Evolutionary conservation across 768 basidiomycete species (phyloP), one percentile per base, ranked within the genome.

Genomic region (Trametopsis cervina): DNA sequence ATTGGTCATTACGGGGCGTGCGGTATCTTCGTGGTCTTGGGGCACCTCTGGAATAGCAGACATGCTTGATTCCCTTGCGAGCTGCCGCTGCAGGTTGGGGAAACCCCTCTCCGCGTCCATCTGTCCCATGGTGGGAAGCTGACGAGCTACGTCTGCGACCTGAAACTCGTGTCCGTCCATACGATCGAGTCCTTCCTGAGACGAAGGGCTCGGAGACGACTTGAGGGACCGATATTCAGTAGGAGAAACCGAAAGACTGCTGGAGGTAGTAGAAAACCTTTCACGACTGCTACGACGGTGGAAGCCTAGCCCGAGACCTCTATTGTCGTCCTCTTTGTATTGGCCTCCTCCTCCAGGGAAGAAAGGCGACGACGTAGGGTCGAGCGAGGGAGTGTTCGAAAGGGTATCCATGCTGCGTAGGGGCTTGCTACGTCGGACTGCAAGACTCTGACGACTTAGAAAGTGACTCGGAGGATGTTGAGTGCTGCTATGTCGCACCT

Each of bases 281-380:
- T 60, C 69, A 49, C 68, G 74, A 60, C 69, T 69, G 52, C 68
- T 62, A 55, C 72, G 71, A 62, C 72, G 73, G 42, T 65, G 64
- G 57, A 77, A 75, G 46, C 67, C 66, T 38, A 76, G 63, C 50
- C 67, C 68, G 57, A 62, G 65, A 42, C 64, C 60, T 47, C 47
- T 55, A 40, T 42, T 49, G 41, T 66, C 69, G 46, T 82, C 81
- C 50, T 83, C 80, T 48, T 81, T 81, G 57, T 61, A 69, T 55
- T 71, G 60, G 54, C 80, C 79, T 56, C 78, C 58, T 59, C 71
- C 75, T 46, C 83, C 84, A 52, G 88, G 88, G 64, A 88, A 88
- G 76, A 90, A 90, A 43, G 88, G 88, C 63, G 81, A 81, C 50
- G 87, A 90, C 53, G 85, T 74, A 54, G 88, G 86, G 66, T 89